Conservation (phyloP, 768 basidiomycete genomes). For the Auriscalpium microsporum region DNA sequence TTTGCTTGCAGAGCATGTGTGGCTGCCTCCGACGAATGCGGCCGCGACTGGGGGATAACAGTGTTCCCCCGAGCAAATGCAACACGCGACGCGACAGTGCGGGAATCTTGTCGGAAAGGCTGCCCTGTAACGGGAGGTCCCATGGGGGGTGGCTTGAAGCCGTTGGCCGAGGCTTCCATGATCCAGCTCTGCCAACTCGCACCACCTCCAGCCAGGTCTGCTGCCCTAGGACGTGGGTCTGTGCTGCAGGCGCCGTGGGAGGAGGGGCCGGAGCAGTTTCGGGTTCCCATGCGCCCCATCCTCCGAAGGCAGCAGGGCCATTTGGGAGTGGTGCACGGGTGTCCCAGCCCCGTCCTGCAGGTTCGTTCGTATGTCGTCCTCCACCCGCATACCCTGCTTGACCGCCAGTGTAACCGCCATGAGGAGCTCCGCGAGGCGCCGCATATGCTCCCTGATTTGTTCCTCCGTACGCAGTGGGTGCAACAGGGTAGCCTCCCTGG, state of each 20-base stretch:
- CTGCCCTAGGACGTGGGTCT: too few relatives aligned
- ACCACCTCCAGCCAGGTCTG: not conserved
- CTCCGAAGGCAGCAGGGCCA: not conserved
- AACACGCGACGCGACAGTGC: slow-evolving; percentile 2
- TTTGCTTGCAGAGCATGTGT: slow-evolving; percentile 6
- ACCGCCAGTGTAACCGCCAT: too few relatives aligned
- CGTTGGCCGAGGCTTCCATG: slow-evolving; percentile 7
- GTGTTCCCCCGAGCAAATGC: slow-evolving; percentile 4
- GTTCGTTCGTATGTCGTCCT: not conserved
- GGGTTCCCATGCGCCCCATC: not conserved
- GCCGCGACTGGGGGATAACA: not conserved
- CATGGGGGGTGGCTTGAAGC: not conserved
- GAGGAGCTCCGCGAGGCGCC: too few relatives aligned
- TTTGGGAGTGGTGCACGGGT: not conserved
- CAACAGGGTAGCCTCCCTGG: not conserved
- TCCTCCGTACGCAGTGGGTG: too few relatives aligned
- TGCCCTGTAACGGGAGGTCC: not conserved
- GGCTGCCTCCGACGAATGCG: not conserved
- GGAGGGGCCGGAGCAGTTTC: not conserved
- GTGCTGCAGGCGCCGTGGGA: too few relatives aligned
- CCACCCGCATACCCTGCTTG: too few relatives aligned
- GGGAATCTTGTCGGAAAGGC: not conserved
- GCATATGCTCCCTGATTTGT: too few relatives aligned
- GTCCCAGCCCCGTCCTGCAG: not conserved
- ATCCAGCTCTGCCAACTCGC: slow-evolving; percentile 9